Base-by-base conservation (phyloP, 2,329 filamentous ascomycete species). In the Ceratocystis colombiana region DNA sequence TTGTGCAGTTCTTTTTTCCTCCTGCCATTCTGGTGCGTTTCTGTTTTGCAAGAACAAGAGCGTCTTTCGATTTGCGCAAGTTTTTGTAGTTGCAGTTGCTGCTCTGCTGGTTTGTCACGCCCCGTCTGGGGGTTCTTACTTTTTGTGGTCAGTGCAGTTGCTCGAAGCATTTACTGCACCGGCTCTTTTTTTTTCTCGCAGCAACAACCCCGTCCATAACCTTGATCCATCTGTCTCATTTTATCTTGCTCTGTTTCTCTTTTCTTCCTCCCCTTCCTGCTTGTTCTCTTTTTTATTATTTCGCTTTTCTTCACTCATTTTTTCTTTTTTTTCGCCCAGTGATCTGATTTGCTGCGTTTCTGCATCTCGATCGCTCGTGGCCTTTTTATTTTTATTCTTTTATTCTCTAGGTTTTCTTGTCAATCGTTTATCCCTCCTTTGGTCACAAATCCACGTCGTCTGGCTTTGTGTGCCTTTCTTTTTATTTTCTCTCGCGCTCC, bases 221-320 rank as follows among this genome's bases (percentile, higher is more conserved):
- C 17, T 17, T 33, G 53, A 30, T 57, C 25, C 17, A 57, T 33
- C 25, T 57, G 53, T 57, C 53, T 57, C 53, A 57, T 65, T 67
- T 67, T 69, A 64, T 67, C 68, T 61, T 64, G 67, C 68, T 70
- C 68, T 64, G 62, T 70, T 71, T 64, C 65, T 65, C 55, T 64
- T 41, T 45, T 48, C 44, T 62, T 37, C 55, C 12, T 45, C 65
- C 67, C 65, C 67, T 44, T 64, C n/a, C 45, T 50, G 37, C 8
- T 41, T 41, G 8, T 41, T 50, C 22, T 22, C 1, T 64, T 70
- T 64, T 69, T 70, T 70, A 70, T 72, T 69, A 72, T 72, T 71
- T 46, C n/a, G 22, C 10, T 64, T 70, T 64, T 65, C 61, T 48
- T 37, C 15, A 46, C 46, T 44, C 45, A 45, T 44, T 65, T 28